phyloP scores from a whole-genome alignment of 495 filamentous ascomycete species.

The Parmelia sp. region DNA sequence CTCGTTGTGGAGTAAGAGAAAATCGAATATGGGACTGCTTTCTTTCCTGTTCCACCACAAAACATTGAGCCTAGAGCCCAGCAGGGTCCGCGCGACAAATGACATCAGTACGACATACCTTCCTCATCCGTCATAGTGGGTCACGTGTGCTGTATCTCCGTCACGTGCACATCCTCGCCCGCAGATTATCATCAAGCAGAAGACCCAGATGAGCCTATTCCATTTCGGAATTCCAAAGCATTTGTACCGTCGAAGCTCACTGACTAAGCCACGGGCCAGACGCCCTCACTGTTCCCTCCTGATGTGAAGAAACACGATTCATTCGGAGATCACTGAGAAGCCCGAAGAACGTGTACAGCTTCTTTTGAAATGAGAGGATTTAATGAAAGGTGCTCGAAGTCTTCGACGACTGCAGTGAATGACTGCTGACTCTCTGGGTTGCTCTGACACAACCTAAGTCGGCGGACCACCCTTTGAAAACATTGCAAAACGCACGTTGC shows the following conservation, averaged over 20 bases:
- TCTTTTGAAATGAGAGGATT: neutral
- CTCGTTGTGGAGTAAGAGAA: neutral
- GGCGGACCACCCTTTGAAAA: neutral
- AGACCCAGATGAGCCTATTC: too few relatives aligned
- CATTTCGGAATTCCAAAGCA: too few relatives aligned
- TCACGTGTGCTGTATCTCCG: neutral
- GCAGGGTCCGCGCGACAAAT: neutral
- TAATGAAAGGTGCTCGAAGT: neutral
- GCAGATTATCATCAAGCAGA: too few relatives aligned
- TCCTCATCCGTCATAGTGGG: neutral
- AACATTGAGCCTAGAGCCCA: neutral
- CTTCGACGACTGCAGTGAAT: neutral
- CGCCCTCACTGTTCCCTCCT: too few relatives aligned
- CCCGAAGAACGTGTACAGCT: neutral
- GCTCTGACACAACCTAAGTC: neutral
- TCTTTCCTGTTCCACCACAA: neutral
- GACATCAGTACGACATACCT: slow-evolving; percentile 18
- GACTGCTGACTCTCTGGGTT: neutral
- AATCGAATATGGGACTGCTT: neutral
- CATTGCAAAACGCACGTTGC: neutral
- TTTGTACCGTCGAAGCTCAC: too few relatives aligned
- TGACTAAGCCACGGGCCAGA: too few relatives aligned
- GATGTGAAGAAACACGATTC: too few relatives aligned
- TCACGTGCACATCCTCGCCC: slow-evolving; percentile 13
- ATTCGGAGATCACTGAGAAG: too few relatives aligned